A percentile compares a stretch with the other conserved stretches of the same genome.
Evolutionary conservation across 805 yeast species (phyloP).

Genomic region (Metschnikowia kunwiensis): DNA sequence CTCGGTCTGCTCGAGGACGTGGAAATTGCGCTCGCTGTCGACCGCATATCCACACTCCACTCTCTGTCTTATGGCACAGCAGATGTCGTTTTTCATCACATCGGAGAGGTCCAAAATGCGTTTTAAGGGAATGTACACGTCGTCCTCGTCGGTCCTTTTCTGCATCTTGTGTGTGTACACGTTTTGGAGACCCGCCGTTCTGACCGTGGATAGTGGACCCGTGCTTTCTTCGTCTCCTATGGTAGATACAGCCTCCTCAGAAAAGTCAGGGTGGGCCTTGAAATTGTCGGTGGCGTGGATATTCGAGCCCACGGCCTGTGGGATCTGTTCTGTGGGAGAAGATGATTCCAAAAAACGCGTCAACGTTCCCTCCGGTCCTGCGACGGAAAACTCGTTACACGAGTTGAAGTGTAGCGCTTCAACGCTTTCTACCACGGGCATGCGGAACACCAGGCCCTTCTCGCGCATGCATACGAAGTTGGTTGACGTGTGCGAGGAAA

Average conservation of each 20-base stretch:
- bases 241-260: conserved; percentile 28
- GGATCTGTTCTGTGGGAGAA: conserved; percentile 1
- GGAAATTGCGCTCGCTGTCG: conserved; percentile 61
- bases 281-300: not conserved
- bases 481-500: conserved; percentile 47
- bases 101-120: conserved; percentile 33
- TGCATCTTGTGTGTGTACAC: not conserved
- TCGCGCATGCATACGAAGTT: conserved; percentile 85
- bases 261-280: conserved; percentile 11
- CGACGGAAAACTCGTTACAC: conserved; percentile 58
- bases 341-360: conserved; percentile 40
- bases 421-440: conserved; percentile 69
- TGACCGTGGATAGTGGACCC: conserved; percentile 9
- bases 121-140: conserved; percentile 28
- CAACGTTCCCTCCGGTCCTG: conserved; percentile 56
- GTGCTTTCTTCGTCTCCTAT: conserved; percentile 31
- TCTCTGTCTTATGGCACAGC: conserved; percentile 65
- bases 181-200: not conserved
- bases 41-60: conserved; percentile 72
- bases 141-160: conserved; percentile 15
- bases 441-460: conserved; percentile 80
- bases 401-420: conserved; percentile 64
- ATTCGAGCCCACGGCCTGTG: conserved; percentile 3
- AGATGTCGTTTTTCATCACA: conserved; percentile 68
- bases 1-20: conserved; percentile 51